Conservation (phyloP, 805 yeast genomes). For the Citeromyces matritensis region DNA sequence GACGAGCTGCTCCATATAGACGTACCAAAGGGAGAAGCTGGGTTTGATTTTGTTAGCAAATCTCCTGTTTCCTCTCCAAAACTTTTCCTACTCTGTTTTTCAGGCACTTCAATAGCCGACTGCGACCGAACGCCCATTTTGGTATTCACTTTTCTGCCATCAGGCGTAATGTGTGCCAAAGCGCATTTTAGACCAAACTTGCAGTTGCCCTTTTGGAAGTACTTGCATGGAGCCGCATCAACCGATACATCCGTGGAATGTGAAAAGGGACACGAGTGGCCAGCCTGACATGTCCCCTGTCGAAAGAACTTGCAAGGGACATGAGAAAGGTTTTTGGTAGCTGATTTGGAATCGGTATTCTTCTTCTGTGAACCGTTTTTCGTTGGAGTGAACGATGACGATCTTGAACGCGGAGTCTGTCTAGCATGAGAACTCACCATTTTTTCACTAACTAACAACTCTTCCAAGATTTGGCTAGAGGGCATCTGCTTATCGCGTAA, state of each 20-base stretch:
- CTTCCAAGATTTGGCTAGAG: no score
- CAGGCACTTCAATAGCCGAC: constrained; percentile 10
- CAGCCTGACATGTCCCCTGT: constrained; percentile 95
- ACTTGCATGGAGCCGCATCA: constrained; percentile 66
- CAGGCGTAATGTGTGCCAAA: constrained; percentile 79
- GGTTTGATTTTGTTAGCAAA: constrained; percentile 1
- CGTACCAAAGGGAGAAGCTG: constrained; percentile 10
- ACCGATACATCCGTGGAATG: constrained; percentile 51
- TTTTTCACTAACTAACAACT: no score
- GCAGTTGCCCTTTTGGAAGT: constrained; percentile 93
- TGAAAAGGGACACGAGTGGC: constrained; percentile 80
- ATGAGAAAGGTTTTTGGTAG: constrained; percentile 44
- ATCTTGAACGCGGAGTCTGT: no score
- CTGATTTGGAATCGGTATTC: no score
- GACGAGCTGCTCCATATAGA: constrained; percentile 9
- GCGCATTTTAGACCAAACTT: constrained; percentile 93
- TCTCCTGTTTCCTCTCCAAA: constrained; percentile 4
- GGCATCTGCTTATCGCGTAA: no score
- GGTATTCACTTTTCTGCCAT: constrained; percentile 69
- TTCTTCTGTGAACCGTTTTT: no score
- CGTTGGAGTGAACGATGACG: no score
- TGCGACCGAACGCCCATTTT: constrained; percentile 19
- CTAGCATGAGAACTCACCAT: no score
- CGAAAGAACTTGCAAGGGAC: constrained; percentile 92
- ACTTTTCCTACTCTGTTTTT: not conserved